Base-by-base conservation (phyloP, 164 flowering plant genomes). In the Tetrastigma voinierianum region DNA sequence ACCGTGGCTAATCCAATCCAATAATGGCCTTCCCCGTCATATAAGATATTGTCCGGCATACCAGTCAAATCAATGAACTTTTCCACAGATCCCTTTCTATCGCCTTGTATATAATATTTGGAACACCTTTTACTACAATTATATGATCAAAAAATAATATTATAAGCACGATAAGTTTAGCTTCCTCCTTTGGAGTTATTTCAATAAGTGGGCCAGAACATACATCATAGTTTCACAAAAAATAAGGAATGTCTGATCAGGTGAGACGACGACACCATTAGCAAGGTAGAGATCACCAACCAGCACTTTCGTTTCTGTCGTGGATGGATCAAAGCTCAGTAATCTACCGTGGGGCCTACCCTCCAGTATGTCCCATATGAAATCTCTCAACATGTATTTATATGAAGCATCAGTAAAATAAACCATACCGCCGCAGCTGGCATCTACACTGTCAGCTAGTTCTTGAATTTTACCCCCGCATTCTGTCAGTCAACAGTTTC, bases 331-430 rank as follows among this genome's bases (percentile, higher is more conserved):
- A 62, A 64, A 95, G 77, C 97, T 90, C 80, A 92, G 1, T 15
- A 95, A 62, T 60, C 97, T 70, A 0, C 97, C 98, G 53, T 92
- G 48, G 2, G 98, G 98, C 54, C 78, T 77, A 18, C 96, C 96
- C 71, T 87, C 98, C 2, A 87, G 47, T 1, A 82, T 2, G 63
- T 90, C 97, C 48, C 58, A 46, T 20, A 70, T 9, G 57, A 24
- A 20, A 0, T 82, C 70, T 0, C 64, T 2, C 2, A 87, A 7
- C 15, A 9, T n/a, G 72, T 92, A 83, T 60, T 87, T 92, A 59
- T 74, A 80, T 0, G 93, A 83, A 16, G 98, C 92, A 59, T 92
- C 97, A 0, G 97, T 87, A 76, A 95, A 95, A 68, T 95, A 95
- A 15, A 92, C 78, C 5, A 70, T 64, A 5, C 98, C 96, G 61